phyloP scores from a whole-genome alignment of 352 stramenopile species.

The Blastocystis sp. region DNA sequence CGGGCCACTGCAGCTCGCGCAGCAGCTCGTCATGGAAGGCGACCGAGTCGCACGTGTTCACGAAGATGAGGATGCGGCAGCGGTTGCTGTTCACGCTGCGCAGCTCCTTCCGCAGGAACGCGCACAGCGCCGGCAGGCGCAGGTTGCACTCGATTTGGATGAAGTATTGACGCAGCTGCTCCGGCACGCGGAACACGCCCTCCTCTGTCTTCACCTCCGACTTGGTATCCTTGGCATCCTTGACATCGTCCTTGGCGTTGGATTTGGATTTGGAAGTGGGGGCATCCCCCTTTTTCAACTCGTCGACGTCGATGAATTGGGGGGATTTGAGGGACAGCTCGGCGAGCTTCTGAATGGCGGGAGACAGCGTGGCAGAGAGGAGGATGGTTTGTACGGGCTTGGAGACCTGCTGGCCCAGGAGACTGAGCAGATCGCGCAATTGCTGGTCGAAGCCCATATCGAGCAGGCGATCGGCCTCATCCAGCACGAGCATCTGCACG shows the following conservation, averaged over 20 bases:
- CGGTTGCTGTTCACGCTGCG: conserved; percentile 8
- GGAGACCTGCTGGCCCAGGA: neutral
- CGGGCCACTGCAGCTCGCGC: conserved; percentile 72
- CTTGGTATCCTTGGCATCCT: conserved; percentile 73
- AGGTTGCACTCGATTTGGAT: conserved; percentile 90
- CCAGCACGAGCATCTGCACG: conserved; percentile 78
- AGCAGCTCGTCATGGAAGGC: conserved; percentile 91
- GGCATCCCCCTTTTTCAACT: conserved; percentile 51
- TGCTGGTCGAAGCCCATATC: conserved; percentile 89
- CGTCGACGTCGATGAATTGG: conserved; percentile 15
- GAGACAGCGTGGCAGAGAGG: conserved; percentile 77
- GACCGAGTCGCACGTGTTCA: conserved; percentile 92
- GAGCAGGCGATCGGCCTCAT: conserved; percentile 91
- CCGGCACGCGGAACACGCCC: conserved; percentile 82
- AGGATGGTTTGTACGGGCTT: conserved; percentile 74
- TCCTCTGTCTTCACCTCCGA: conserved; percentile 66
- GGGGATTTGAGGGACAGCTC: neutral
- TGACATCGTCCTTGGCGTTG: conserved; percentile 72
- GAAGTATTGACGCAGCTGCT: conserved; percentile 90
- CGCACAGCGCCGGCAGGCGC: conserved; percentile 85
- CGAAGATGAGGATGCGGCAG: conserved; percentile 87
- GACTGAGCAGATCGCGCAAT: conserved; percentile 72
- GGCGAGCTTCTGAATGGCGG: conserved; percentile 74
- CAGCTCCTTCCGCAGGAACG: conserved; percentile 78
- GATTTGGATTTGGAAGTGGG: conserved; percentile 13